A percentile compares a stretch with the other conserved stretches of the same genome.
These are phyloP conservation scores for Guyanaporus albipodus DNA, from an alignment of 768 basidiomycete genomes.

Conservation along the genomic window DNA sequence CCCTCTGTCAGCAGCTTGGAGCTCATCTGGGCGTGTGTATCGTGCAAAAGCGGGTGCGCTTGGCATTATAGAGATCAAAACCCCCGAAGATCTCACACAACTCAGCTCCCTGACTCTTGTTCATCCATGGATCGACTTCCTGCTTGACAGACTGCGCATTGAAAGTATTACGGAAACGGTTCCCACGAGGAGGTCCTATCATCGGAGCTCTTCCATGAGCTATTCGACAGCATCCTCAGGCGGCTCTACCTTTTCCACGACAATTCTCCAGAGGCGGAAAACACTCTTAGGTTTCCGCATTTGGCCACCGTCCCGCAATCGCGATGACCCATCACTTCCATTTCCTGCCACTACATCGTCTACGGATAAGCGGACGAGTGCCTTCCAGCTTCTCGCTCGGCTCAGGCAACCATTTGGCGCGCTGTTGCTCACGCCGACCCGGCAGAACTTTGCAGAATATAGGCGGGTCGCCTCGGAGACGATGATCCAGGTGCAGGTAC, in stretches of 20 bases:
- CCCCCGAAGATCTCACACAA: slow-evolving; percentile 4
- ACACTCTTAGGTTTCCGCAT: too few relatives aligned
- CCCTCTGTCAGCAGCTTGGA: not conserved
- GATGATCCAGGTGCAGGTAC: not conserved
- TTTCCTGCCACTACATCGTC: not conserved
- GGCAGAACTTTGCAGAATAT: not conserved
- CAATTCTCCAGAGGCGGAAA: too few relatives aligned
- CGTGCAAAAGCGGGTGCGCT: not conserved
- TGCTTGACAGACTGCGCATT: slow-evolving; percentile 5
- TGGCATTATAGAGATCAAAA: slow-evolving; percentile 7
- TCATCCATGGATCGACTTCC: slow-evolving; percentile 12
- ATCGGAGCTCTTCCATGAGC: not conserved
- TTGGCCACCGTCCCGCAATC: not conserved
- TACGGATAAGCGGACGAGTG: not conserved
- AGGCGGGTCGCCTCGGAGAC: not conserved
- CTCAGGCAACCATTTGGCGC: not conserved
- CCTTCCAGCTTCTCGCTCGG: not conserved
- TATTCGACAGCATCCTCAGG: not conserved
- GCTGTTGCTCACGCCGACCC: not conserved
- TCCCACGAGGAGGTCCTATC: not conserved
- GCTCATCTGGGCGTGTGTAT: not conserved
- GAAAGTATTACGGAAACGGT: not conserved
- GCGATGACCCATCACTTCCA: not conserved
- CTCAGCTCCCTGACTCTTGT: not conserved
- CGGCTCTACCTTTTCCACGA: not conserved